phyloP scores from a whole-genome alignment of 352 stramenopile genomes.

The Pythium scleroteichum region DNA sequence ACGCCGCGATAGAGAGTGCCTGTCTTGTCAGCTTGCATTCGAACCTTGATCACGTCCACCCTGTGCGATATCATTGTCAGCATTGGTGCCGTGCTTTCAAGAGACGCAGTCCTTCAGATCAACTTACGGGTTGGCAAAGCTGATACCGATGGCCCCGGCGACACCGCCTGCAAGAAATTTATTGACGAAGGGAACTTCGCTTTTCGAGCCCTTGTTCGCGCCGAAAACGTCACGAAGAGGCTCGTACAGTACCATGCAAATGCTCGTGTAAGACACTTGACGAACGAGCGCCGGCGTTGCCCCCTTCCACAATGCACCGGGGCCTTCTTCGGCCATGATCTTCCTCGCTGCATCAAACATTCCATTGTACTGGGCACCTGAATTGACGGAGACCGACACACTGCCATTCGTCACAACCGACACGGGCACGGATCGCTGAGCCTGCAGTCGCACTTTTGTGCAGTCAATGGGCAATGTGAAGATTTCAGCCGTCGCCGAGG shows the following conservation, averaged over 20 bases:
- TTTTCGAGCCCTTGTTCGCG: constrained; percentile 35
- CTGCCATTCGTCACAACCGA: constrained; percentile 23
- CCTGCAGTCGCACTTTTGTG: constrained; percentile 84
- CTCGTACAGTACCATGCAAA: constrained; percentile 86
- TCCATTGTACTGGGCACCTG: constrained; percentile 57
- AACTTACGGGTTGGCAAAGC: constrained; percentile 81
- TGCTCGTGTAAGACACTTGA: constrained; percentile 87
- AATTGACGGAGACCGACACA: constrained; percentile 31
- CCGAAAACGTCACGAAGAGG: constrained; percentile 77
- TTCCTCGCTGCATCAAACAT: constrained; percentile 73
- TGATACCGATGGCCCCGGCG: constrained; percentile 80
- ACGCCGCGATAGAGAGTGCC: constrained; percentile 73
- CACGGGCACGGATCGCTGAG: constrained; percentile 48
- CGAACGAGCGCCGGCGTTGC: constrained; percentile 74
- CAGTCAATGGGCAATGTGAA: constrained; percentile 86
- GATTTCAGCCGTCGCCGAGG: constrained; percentile 73
- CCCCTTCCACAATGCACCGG: constrained; percentile 72
- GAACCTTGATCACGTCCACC: constrained; percentile 89
- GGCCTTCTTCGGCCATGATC: constrained; percentile 71
- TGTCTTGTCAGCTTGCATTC: constrained; percentile 79
- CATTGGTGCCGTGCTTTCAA: constrained; percentile 2
- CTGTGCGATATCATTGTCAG: constrained; percentile 32
- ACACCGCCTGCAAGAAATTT: constrained; percentile 80
- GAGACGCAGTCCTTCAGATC: not conserved
- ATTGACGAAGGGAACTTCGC: constrained; percentile 71